Conservation (phyloP, 805 yeast species). For the Groenewaldozyma tartarivorans region DNA sequence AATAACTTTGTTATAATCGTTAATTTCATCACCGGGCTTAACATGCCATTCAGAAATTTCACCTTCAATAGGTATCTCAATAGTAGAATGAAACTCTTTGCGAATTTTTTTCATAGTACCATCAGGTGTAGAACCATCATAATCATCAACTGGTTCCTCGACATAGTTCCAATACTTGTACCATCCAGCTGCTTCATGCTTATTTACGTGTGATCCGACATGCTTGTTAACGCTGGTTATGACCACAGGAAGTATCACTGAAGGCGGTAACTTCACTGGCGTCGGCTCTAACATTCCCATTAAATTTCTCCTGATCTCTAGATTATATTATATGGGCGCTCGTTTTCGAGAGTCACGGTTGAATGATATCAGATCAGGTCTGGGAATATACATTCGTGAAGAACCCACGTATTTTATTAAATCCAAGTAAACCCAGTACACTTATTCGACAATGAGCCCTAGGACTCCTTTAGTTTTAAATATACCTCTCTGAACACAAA, state of each 20-base stretch:
- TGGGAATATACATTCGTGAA: no score
- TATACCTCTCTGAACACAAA: no score
- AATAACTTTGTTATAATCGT: slow-evolving; percentile 37
- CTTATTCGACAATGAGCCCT: no score
- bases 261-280: slow-evolving; percentile 46
- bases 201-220: slow-evolving; percentile 37
- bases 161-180: slow-evolving; percentile 58
- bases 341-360: no score
- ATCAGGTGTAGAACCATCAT: slow-evolving; percentile 15
- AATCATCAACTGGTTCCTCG: slow-evolving; percentile 30
- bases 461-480: no score
- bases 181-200: slow-evolving; percentile 46
- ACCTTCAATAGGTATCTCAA: slow-evolving; percentile 80
- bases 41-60: slow-evolving; percentile 42
- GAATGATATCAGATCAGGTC: no score
- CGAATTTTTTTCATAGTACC: slow-evolving; percentile 20
- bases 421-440: no score
- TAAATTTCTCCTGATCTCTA: no score
- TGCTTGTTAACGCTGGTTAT: slow-evolving; percentile 37
- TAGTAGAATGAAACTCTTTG: slow-evolving; percentile 36
- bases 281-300: slow-evolving; percentile 26
- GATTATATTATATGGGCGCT: no score
- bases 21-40: slow-evolving; percentile 50
- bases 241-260: slow-evolving; percentile 60
- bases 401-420: no score